These are phyloP conservation scores for Ophiostoma montium DNA, from an alignment of 2,329 filamentous ascomycete species.

Conservation along the genomic window DNA sequence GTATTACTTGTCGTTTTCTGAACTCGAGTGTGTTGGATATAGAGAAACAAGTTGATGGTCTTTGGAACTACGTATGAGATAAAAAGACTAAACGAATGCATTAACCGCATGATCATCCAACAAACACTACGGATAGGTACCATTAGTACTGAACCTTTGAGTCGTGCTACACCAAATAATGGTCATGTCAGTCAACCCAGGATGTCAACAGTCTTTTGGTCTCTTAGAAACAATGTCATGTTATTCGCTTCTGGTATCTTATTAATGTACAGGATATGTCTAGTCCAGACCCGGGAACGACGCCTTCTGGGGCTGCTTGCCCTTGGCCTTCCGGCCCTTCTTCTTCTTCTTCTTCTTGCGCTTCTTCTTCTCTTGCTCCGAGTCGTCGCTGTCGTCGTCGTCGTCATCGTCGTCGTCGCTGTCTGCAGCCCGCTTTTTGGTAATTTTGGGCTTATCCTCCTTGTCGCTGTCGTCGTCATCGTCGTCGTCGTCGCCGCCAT, in stretches of 20 bases:
- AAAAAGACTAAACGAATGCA: too few relatives aligned
- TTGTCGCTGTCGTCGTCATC: constrained; percentile 18
- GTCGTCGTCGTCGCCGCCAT: constrained; percentile 33
- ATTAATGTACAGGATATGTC: background rate
- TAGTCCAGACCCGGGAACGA: constrained; percentile 22
- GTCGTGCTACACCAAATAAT: too few relatives aligned
- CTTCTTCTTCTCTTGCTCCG: constrained; percentile 16
- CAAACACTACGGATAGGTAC: too few relatives aligned
- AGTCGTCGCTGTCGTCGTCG: constrained; percentile 18
- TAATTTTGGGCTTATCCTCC: constrained; percentile 18
- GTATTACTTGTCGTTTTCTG: too few relatives aligned
- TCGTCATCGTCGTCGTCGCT: constrained; percentile 20
- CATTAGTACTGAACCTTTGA: too few relatives aligned
- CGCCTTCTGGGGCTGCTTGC: constrained; percentile 8
- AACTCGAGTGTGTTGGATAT: too few relatives aligned
- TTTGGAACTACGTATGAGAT: too few relatives aligned
- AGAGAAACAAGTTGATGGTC: too few relatives aligned
- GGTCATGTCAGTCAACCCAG: too few relatives aligned
- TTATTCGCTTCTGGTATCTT: background rate
- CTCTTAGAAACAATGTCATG: too few relatives aligned
- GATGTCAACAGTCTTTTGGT: too few relatives aligned
- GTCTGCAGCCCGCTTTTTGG: constrained; percentile 3
- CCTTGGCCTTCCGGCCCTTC: constrained; percentile 17
- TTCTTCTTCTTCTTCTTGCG: constrained; percentile 20
- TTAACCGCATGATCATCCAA: too few relatives aligned